A percentile compares a stretch with the other conserved stretches of the same genome.
Conservation (phyloP, 805 yeast genomes). For the Saccharomyces jurei region DNA sequence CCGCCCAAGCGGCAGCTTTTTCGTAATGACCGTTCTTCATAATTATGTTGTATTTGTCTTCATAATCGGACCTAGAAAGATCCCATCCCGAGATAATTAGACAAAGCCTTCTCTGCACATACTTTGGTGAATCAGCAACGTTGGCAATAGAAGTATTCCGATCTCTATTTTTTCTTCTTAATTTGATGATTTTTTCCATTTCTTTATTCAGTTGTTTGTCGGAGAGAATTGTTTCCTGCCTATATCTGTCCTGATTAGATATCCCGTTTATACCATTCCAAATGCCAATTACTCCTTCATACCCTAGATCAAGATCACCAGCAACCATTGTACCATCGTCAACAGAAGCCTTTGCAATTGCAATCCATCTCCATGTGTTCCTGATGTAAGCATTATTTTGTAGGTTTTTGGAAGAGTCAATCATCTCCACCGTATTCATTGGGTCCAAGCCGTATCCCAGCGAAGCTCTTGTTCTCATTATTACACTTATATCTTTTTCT, state of each 20-base stretch:
- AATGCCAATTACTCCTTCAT: conserved; percentile 79
- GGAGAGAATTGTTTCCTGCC: conserved; percentile 21
- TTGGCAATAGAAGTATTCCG: conserved; percentile 14
- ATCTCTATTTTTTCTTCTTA: conserved; percentile 30
- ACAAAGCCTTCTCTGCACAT: conserved; percentile 67
- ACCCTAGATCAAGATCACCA: conserved; percentile 70
- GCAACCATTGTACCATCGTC: conserved; percentile 60
- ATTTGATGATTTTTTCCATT: conserved; percentile 34
- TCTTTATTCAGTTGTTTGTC: conserved; percentile 29
- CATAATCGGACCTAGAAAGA: conserved; percentile 65
- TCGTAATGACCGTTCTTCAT: conserved; percentile 56
- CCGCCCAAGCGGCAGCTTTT: conserved; percentile 97
- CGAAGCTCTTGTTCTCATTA: conserved; percentile 63
- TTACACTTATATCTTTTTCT: conserved; percentile 63
- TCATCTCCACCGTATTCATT: conserved; percentile 49
- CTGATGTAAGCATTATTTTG: conserved; percentile 49
- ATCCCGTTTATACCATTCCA: conserved; percentile 70
- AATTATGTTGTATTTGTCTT: conserved; percentile 52
- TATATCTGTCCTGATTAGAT: conserved; percentile 41
- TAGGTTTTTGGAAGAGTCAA: conserved; percentile 43
- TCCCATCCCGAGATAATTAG: conserved; percentile 88
- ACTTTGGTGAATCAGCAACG: conserved; percentile 28
- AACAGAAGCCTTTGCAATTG: conserved; percentile 58
- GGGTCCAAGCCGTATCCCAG: conserved; percentile 68
- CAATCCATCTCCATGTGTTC: conserved; percentile 89